Conservation (phyloP, 2,329 filamentous ascomycete genomes). For the Amylocarpus encephaloides region DNA sequence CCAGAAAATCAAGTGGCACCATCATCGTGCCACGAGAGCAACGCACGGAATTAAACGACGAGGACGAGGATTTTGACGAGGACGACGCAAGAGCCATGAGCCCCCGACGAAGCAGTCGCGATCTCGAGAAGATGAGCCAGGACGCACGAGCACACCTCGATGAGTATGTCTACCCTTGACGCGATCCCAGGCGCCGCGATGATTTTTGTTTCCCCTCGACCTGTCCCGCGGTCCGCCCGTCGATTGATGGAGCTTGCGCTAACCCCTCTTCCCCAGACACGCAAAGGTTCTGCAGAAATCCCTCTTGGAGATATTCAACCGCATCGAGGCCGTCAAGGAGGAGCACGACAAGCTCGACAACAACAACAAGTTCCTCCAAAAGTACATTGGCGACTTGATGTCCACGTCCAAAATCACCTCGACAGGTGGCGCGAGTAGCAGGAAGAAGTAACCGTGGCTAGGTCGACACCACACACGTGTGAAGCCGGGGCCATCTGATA, state of each 20-base stretch:
- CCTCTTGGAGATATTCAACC: conserved; percentile 81
- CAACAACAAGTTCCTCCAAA: conserved; percentile 95
- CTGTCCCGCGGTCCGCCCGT: no score
- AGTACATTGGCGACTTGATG: conserved; percentile 96
- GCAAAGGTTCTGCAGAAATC: conserved; percentile 85
- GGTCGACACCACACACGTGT: not conserved
- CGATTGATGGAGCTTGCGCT: no score
- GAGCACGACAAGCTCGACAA: conserved; percentile 96
- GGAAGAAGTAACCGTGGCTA: conserved; percentile 18
- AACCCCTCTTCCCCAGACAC: no score
- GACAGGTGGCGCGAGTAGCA: conserved; percentile 25
- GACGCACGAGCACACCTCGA: conserved; percentile 64
- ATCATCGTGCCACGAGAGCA: conserved; percentile 76
- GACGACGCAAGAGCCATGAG: conserved; percentile 94
- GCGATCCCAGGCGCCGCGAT: no score
- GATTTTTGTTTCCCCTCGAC: no score
- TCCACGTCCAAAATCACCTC: conserved; percentile 71
- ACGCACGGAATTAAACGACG: conserved; percentile 65
- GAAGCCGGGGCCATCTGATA: no score
- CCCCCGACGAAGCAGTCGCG: conserved; percentile 81
- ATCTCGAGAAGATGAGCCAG: conserved; percentile 79
- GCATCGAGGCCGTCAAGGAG: conserved; percentile 87
- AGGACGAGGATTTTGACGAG: conserved; percentile 62
- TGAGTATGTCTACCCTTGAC: no score
- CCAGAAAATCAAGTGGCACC: conserved; percentile 73